Evolutionary conservation across 306 rosid species (phyloP), one percentile per base, ranked within the genome.

Genomic region (Fagus sylvatica): DNA sequence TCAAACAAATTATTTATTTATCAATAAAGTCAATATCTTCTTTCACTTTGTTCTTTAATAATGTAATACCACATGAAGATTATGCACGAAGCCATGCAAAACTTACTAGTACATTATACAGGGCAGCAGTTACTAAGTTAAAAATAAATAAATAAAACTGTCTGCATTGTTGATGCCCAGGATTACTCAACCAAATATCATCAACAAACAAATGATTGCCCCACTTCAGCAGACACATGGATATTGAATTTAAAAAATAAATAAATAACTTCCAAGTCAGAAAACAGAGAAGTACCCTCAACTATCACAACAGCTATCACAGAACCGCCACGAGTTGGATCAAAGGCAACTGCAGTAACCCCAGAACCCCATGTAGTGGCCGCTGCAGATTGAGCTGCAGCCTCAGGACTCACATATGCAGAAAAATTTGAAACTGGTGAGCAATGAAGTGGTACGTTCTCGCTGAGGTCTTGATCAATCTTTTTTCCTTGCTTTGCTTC

Each of bases 311-410:
- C 97, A 75, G 99, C 87, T 66, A 95, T 90, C 82, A 95, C 99
- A 71, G 99, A 95, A 82, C 99, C 98, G n/a, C 97, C 98, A 67
- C 89, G 71, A 59, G 98, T 93, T 62, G 99, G 98, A 87, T 95
- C 99, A 67, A 95, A 95, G 79, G 99, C 97, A 77, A 95, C 98
- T 6, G 98, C 97, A 72, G 99, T 95, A 80, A 95, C 99, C 43
- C 99, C 99, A 85, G 99, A 95, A 79, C 99, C 99, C 99, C 99
- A 95, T n/a, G 99, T 95, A 43, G 99, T 95, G 73, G 99, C 90
- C 15, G 98, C 93, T 56, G 99, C 98, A 89, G 97, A 89, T 75
- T 95, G 99, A 86, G 98, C 89, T 41, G 98, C 98, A 77, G 96
- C 89, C 85, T 95, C 99, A 57, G 99, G 99, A 78, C 96, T 93